phyloP scores from a whole-genome alignment of 257 asterid species.

The Solanum lignicaule region DNA sequence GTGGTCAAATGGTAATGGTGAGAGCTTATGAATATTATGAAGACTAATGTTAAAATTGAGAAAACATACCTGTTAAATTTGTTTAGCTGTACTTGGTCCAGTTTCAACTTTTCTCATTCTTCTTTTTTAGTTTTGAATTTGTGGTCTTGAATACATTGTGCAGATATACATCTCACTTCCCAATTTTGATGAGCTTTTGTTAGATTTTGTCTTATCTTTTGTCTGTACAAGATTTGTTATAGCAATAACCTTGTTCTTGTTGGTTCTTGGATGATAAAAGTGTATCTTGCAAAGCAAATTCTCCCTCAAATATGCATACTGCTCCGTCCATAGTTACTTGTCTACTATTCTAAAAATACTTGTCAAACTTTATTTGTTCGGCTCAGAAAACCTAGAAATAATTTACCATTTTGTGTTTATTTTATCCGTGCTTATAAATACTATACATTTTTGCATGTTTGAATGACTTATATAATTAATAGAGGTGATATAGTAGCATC shows the following conservation, averaged over 20 bases:
- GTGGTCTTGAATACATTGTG: neutral
- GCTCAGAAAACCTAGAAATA: neutral
- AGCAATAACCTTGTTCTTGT: neutral
- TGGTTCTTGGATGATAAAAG: neutral
- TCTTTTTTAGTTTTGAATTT: slow-evolving; percentile 1
- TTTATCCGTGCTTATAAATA: neutral
- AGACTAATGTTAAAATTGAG: slow-evolving; percentile 4
- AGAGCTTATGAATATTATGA: slow-evolving; percentile 18
- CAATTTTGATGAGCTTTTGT: neutral
- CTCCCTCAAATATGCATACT: neutral
- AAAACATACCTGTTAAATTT: slow-evolving; percentile 5
- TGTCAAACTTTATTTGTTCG: neutral
- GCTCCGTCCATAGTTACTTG: neutral
- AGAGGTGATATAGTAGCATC: no score
- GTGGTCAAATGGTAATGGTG: slow-evolving; percentile 37
- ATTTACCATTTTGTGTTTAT: neutral
- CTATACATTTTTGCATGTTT: no score
- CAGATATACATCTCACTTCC: neutral
- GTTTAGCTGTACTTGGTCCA: neutral
- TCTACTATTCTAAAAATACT: neutral
- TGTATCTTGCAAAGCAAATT: neutral
- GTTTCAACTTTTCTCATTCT: neutral
- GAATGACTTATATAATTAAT: neutral
- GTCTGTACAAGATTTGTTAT: neutral
- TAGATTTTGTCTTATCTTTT: neutral